phyloP scores from a whole-genome alignment of 2,329 filamentous ascomycete genomes.

The Remersonia thermophila region DNA sequence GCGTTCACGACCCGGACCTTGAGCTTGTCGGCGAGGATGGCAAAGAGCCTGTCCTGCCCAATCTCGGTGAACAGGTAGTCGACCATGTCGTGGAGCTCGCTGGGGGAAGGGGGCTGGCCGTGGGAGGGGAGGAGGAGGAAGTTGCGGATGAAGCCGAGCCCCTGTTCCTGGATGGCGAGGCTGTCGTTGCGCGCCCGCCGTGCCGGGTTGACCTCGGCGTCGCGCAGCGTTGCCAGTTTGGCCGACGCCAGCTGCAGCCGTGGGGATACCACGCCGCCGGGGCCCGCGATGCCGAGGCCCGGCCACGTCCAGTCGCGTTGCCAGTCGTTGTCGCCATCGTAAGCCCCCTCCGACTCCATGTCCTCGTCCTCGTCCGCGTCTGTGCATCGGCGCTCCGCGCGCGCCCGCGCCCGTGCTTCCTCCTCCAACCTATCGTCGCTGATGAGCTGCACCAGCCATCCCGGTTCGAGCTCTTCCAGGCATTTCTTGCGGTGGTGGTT shows the following conservation, averaged over 20 bases:
- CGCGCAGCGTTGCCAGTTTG: constrained; percentile 40
- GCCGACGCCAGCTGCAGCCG: constrained; percentile 38
- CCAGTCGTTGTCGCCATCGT: constrained; percentile 16
- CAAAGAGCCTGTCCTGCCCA: constrained; percentile 66
- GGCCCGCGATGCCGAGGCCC: constrained; percentile 10
- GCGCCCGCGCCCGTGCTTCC: constrained; percentile 24
- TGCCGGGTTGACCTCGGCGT: constrained; percentile 55
- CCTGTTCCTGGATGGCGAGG: constrained; percentile 79
- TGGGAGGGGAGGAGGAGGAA: constrained; percentile 54
- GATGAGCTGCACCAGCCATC: constrained; percentile 72
- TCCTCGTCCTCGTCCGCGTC: constrained; percentile 39
- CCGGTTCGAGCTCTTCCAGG: constrained; percentile 62
- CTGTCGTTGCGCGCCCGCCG: constrained; percentile 64
- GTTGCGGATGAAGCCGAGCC: constrained; percentile 80
- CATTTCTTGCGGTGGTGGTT: constrained; percentile 65
- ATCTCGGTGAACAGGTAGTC: constrained; percentile 69
- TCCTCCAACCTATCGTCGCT: constrained; percentile 46
- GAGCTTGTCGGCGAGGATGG: constrained; percentile 69
- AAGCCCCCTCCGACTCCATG: constrained; percentile 29
- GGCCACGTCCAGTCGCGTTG: constrained; percentile 15
- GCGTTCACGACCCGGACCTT: constrained; percentile 46
- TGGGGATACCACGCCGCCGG: constrained; percentile 20
- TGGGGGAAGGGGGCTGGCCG: constrained; percentile 39
- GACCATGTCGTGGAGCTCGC: constrained; percentile 51
- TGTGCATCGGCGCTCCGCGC: constrained; percentile 10